Evolutionary conservation across 2,329 filamentous ascomycete species (phyloP), one percentile per base, ranked within the genome.

Genomic region (Sclerotinia borealis): DNA sequence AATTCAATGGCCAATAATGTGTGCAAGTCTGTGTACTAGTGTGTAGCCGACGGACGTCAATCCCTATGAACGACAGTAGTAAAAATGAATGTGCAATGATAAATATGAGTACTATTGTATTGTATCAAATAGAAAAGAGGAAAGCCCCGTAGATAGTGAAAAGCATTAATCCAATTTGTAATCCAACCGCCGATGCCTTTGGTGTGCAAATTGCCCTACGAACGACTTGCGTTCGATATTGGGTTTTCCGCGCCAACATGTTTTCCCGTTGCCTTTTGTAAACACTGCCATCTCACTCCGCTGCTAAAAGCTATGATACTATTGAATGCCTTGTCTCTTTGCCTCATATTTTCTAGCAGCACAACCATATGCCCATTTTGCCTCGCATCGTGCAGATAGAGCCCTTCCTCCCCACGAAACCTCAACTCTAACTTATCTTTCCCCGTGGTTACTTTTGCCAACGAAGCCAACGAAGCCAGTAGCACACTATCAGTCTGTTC

Each of bases 241-340:
- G n/a, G 10, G 3, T 36, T 45, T 17, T 39, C 19, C 17, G 10
- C 45, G 5, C 29, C 19, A 36, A 27, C 13, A 47, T 19, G 7
- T 22, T 34, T 56, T 17, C 11, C 29, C 13, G 27, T 25, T 45
- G 19, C 3, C 4, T 25, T 52, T 52, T 75, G 74, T 37, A 76
- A 56, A 48, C 69, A 66, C 63, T 76, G 74, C 71, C 74, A 76
- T 36, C 68, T 65, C 27, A 76, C 29, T 1, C 71, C 71, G n/a
- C 72, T 75, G n/a, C 72, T 75, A 55, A 77, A 76, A 0, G 71
- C 75, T 51, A 76, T 67, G 8, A 77, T 70, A 25, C 70, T 68
- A 65, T 76, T 76, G 52, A 76, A 77, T 5, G 72, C 74, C 51
- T 74, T 73, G 58, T 76, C 73, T 29, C 75, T 66, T 22, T 69